Evolutionary conservation across 2,329 filamentous ascomycete species (phyloP), one percentile per base, ranked within the genome.

Genomic region (Beauveria rudraprayagi): DNA sequence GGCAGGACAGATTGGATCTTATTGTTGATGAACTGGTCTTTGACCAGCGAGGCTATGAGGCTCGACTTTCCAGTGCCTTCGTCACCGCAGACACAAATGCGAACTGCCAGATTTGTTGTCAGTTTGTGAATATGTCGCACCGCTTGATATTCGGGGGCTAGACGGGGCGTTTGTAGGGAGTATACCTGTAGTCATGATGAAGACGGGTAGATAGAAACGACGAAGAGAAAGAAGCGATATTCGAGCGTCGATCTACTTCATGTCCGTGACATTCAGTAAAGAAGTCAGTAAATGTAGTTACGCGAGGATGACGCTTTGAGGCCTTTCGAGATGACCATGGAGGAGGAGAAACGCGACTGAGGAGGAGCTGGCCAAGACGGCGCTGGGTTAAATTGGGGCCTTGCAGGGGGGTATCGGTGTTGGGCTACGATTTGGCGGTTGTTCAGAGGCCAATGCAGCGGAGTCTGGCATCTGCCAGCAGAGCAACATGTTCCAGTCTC

Each of bases 1-100:
- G 94, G 94, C 10, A 99, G 86, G 63, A 97, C 89, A 16, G 92
- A 84, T 73, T 97, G 93, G 70, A 99, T 97, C 78, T 95, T 96
- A 76, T 90, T 91, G 66, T 89, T 91, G 69, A 97, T 90, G 75
- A 97, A 99, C 73, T 93, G 90, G 72, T 97, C 93, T 73, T 97
- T 97, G 73, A 99, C 93, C 44, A 99, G 86, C 61, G 92, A 95
- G 61, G 92, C 94, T 71, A 96, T 95, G 73, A 96, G 82, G 74
- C 90, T 94, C 63, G 90, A 94, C 77, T 96, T 96, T 69, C 92
- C 92, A n/a, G 90, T 92, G 68, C 90, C 90, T 77, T 97, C 93
- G 74, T 99, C 94, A 70, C 94, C 94, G 78, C 92, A 97, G 62
- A 97, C 91, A 75, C 92, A 96, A 70, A 97, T 92, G 66, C 94